These are phyloP conservation scores for Metschnikowia corniflorae DNA, from an alignment of 805 yeast genomes.

Conservation along the genomic window DNA sequence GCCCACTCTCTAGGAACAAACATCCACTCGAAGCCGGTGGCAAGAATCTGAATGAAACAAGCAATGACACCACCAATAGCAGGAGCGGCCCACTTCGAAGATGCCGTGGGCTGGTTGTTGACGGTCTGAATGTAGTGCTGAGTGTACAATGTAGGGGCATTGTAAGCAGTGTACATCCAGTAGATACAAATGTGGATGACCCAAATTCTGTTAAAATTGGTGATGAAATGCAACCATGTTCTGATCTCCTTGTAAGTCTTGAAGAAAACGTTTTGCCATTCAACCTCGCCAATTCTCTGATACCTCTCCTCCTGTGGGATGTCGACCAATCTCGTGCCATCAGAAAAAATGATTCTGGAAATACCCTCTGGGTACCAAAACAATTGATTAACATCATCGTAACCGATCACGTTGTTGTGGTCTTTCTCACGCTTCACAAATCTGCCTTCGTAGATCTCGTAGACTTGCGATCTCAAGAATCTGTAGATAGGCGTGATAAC, in stretches of 20 bases:
- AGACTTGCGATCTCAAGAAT: conserved; percentile 76
- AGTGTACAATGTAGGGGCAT: conserved; percentile 89
- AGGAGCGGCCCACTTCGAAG: conserved; percentile 88
- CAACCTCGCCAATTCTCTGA: conserved; percentile 83
- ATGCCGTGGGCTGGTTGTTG: conserved; percentile 84
- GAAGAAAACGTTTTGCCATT: conserved; percentile 83
- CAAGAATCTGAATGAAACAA: conserved; percentile 71
- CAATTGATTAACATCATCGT: conserved; percentile 97
- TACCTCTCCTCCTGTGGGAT: conserved; percentile 88
- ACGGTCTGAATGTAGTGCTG: conserved; percentile 76
- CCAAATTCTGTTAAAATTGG: conserved; percentile 89
- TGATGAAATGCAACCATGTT: conserved; percentile 70
- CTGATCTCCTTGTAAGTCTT: conserved; percentile 76
- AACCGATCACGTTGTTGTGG: conserved; percentile 79
- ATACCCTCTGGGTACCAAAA: conserved; percentile 99
- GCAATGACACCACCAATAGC: conserved; percentile 94
- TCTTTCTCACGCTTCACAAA: conserved; percentile 82
- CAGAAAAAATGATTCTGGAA: conserved; percentile 84
- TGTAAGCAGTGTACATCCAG: conserved; percentile 95
- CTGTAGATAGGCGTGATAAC: conserved; percentile 87
- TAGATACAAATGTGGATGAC: conserved; percentile 81
- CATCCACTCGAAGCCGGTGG: conserved; percentile 90
- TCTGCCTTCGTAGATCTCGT: conserved; percentile 77
- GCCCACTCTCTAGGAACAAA: conserved; percentile 99
- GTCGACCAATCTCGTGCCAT: conserved; percentile 88